Base-by-base conservation (phyloP, 139 green algal species). In the Chlorella sp. region DNA sequence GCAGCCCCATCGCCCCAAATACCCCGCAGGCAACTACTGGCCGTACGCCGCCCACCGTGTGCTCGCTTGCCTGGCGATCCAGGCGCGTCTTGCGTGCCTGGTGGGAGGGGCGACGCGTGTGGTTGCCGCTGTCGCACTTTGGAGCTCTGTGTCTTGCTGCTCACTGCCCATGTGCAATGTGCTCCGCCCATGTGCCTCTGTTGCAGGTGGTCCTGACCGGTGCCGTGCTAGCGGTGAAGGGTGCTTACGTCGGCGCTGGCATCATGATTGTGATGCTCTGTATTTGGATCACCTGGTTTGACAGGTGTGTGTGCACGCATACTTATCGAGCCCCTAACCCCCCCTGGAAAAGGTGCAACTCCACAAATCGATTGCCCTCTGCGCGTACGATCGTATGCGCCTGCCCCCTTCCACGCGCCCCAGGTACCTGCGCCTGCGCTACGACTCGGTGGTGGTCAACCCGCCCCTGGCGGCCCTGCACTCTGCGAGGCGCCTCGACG, bases 191-290 rank as follows among this genome's bases (percentile, higher is more conserved):
- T 8, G 21, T n/a, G 14, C 38, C 40, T 31, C 12, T 38, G 29
- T 19, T 45, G 69, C 69, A 75, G 69, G 75, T 81, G 35, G 50
- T 85, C 25, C 85, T 89, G 56, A 86, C 81, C 21, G 72, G 64
- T 63, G 62, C 74, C 33, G 77, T 87, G n/a, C 67, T 88, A 59
- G 59, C 85, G 14, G 74, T 82, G 43, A 87, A 86, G 74, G 33
- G 61, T 27, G 86, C 81, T 3, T 90, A 81, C 76, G 31, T 79
- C 9, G 70, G 62, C 2, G 77, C 59, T 38, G 51, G 56, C 33
- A 55, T 75, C 19, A 21, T 82, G 45, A 50, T 82, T 14, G 71
- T 88, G n/a, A 65, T 84, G 4, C 29, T 58, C 12, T 36, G 83
- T 19, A 41, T 48, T 33, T 53, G 84, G 38, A 71, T 89, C 15